Evolutionary conservation across 441 rosid species (phyloP), one percentile per base, ranked within the genome.

Genomic region (Eruca vesicaria): DNA sequence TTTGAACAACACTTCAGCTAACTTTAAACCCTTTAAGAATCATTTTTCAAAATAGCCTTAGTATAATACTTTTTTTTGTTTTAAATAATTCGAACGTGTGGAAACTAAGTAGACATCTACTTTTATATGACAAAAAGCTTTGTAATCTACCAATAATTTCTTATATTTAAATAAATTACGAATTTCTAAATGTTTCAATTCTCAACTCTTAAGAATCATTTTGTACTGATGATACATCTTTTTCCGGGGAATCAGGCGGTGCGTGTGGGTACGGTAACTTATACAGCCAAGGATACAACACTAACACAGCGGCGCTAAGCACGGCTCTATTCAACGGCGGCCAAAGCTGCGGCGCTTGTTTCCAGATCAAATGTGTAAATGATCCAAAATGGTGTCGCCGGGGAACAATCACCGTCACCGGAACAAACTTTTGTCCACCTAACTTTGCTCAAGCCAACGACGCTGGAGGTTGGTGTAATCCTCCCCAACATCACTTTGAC

Each of bases 241-340:
- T 61, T 36, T 19, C 2, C 12, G 63, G 36, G 58, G 66, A 45
- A 65, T 58, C 73, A 88, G 93, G 93, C 20, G 93, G 93, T 33
- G 93, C 93, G 70, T 88, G 93, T 77, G 93, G 93, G 9, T 88
- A 88, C 77, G 90, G 90, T n/a, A 86, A 86, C 66, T 69, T 85
- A 35, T 81, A 88, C 65, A 80, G 88, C 74, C 93, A 88, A 72
- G 93, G 93, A 1, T 88, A 86, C 61, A 86, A 83, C 52, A 79
- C 89, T 19, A 84, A 83, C 75, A 86, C 90, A 33, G 92, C 89
- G 5, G 92, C 92, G 20, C 67, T 88, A 69, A 88, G 92, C 73
- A 86, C 89, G 9, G 88, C 93, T 36, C 43, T 88, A 50, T 88
- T 88, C 84, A 84, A 86, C 82, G 80, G 83, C 8, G 93, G 93